A percentile compares a stretch with the other conserved stretches of the same genome.
Conservation (phyloP, 129 eudicot genomes). For the Saposhnikovia divaricata region DNA sequence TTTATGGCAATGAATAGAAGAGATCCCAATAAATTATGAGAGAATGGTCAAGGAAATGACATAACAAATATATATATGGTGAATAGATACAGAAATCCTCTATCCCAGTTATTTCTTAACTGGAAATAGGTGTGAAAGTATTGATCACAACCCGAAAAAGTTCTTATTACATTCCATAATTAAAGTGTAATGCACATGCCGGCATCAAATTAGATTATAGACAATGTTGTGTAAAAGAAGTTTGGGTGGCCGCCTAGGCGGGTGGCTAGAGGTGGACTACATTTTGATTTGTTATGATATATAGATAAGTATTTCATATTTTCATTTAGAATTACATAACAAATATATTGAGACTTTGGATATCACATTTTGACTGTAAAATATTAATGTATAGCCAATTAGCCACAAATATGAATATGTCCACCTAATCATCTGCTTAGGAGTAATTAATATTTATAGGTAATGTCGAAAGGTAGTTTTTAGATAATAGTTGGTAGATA, state of each 20-base stretch:
- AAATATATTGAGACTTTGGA: background rate
- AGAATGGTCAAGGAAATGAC: background rate
- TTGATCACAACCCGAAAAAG: background rate
- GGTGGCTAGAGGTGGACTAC: background rate
- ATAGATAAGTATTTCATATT: background rate
- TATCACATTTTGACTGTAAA: background rate
- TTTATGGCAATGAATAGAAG: background rate
- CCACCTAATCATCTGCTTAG: background rate
- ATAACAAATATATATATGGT: background rate
- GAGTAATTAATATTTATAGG: background rate
- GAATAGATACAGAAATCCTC: background rate
- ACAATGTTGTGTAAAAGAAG: no score
- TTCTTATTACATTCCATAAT: background rate
- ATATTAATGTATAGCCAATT: background rate
- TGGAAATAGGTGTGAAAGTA: background rate
- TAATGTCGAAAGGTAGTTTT: background rate
- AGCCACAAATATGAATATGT: background rate
- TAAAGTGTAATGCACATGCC: background rate
- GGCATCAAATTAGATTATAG: background rate
- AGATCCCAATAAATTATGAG: background rate
- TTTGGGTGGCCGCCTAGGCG: background rate
- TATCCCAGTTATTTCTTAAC: no score
- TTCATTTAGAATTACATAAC: no score
- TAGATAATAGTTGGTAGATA: background rate
- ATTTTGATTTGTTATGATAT: no score